A percentile compares a stretch with the other conserved stretches of the same genome.
phyloP scores from a whole-genome alignment of 768 basidiomycete genomes.

The Pilatotrama ljubarskyi region DNA sequence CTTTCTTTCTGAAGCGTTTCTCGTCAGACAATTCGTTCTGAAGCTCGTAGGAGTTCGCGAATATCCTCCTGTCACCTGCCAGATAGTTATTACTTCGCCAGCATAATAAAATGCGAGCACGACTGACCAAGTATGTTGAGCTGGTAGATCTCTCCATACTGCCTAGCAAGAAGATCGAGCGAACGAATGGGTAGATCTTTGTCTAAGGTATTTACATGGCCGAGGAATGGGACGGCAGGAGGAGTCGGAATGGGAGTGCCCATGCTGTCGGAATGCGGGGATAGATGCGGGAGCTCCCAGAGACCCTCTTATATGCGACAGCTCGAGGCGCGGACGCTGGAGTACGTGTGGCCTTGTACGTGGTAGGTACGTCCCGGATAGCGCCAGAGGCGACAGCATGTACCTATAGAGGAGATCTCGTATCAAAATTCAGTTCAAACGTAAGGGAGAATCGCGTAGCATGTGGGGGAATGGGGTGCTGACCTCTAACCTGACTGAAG shows the following conservation, averaged over 20 bases:
- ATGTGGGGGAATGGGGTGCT: neutral
- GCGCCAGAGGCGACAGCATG: neutral
- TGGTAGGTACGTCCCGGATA: neutral
- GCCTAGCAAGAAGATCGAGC: conserved; percentile 37
- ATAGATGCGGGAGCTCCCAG: neutral
- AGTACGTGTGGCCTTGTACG: neutral
- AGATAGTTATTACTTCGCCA: neutral
- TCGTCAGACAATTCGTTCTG: conserved; percentile 45
- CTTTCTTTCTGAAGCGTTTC: conserved; percentile 41
- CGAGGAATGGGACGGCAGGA: conserved; percentile 42
- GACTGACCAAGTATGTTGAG: conserved; percentile 38
- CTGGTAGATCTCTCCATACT: conserved; percentile 46
- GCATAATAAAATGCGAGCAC: neutral
- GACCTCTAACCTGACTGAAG: neutral
- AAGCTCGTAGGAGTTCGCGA: conserved; percentile 38
- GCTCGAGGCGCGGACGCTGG: neutral
- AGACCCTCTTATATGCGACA: neutral
- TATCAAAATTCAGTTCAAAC: neutral
- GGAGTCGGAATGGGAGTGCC: conserved; percentile 42
- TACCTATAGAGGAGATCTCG: neutral
- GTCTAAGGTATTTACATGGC: conserved; percentile 39
- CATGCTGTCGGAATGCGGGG: conserved; percentile 25
- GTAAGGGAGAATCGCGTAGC: neutral
- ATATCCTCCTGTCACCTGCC: conserved; percentile 29
- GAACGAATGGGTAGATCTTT: conserved; percentile 37